phyloP scores from a whole-genome alignment of 805 yeast genomes.

The Grigorovia humatica region DNA sequence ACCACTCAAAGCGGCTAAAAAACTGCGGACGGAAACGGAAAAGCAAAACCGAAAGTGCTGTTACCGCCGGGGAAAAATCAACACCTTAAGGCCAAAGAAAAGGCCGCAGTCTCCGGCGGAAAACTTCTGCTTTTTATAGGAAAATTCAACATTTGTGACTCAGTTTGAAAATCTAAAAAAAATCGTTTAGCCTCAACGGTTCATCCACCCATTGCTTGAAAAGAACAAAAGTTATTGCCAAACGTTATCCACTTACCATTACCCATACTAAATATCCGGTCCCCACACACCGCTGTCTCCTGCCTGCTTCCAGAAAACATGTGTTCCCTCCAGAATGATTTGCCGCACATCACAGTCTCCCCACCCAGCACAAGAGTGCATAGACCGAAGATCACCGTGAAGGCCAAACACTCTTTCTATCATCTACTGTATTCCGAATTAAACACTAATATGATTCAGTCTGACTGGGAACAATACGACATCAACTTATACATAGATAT shows the following conservation, averaged over 20 bases:
- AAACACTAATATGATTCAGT: neutral
- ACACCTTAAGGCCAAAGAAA: neutral
- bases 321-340: no score
- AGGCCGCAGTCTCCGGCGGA: neutral
- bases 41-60: no score
- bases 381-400: conserved; percentile 21
- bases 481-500: conserved; percentile 24
- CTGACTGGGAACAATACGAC: neutral
- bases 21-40: no score
- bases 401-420: conserved; percentile 21
- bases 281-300: no score
- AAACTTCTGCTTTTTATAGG: neutral
- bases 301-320: no score
- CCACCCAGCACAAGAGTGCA: neutral
- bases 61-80: neutral
- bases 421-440: conserved; percentile 23
- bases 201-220: neutral
- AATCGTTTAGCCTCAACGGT: neutral
- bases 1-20: no score
- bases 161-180: neutral
- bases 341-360: neutral
- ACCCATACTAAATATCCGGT: no score
- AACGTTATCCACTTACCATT: neutral
- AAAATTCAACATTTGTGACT: neutral
- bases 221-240: neutral